These are phyloP conservation scores for Cordyceps militaris DNA, from an alignment of 2,329 filamentous ascomycete genomes.

Conservation along the genomic window DNA sequence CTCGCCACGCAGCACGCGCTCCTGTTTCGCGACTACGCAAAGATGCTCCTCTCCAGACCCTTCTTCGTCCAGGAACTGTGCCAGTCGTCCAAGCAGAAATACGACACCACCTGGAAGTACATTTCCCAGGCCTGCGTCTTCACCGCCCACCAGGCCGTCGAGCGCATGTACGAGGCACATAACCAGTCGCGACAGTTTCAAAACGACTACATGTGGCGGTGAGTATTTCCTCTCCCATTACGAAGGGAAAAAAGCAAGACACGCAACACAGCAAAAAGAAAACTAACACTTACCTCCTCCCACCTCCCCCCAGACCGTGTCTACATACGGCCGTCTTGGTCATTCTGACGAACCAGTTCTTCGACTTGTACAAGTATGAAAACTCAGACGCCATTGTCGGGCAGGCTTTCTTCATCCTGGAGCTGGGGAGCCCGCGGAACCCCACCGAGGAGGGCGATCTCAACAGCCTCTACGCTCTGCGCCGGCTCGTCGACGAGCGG, in stretches of 20 bases:
- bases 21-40: not conserved
- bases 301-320: constrained; percentile 38
- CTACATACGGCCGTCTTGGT: constrained; percentile 49
- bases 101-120: not conserved
- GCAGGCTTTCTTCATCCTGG: constrained; percentile 18
- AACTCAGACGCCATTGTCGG: constrained; percentile 33
- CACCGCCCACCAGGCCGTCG: not conserved
- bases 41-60: not conserved
- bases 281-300: not conserved
- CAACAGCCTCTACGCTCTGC: not conserved
- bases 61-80: not conserved
- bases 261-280: not conserved
- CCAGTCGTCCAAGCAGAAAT: not conserved
- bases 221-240: not conserved
- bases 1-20: not conserved
- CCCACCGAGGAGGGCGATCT: not conserved
- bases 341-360: constrained; percentile 51
- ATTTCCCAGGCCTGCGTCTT: not conserved
- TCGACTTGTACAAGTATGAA: constrained; percentile 38
- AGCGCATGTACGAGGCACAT: not conserved
- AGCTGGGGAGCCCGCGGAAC: not conserved
- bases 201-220: constrained; percentile 7
- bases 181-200: not conserved
- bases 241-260: no score
- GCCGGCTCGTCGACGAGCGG: not conserved